Conservation (phyloP, 805 yeast genomes). For the Monosporozyma yasuniensis region DNA sequence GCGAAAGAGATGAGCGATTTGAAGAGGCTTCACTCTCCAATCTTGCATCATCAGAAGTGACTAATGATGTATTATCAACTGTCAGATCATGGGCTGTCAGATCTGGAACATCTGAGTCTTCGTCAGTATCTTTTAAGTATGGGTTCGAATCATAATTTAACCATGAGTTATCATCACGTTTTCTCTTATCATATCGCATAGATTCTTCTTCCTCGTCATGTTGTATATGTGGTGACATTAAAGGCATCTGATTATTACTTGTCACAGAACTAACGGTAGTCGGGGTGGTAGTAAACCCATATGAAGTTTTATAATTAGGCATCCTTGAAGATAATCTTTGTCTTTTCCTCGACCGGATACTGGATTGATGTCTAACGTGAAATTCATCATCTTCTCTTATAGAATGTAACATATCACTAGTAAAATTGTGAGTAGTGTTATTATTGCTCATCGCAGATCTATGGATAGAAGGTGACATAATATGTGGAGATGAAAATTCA, state of each 20-base stretch:
- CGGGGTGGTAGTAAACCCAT: not conserved
- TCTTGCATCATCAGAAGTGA: slow-evolving; percentile 28
- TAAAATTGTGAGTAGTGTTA: not conserved
- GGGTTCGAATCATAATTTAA: slow-evolving; percentile 5
- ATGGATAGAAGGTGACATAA: slow-evolving; percentile 6
- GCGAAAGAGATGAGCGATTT: not conserved
- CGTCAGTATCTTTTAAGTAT: slow-evolving; percentile 21
- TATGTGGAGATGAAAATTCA: slow-evolving; percentile 8
- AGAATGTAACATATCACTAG: not conserved
- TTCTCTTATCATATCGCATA: not conserved
- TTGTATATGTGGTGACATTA: not conserved
- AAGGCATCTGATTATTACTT: not conserved
- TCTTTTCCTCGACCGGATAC: not conserved
- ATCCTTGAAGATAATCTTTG: not conserved
- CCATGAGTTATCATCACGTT: not conserved
- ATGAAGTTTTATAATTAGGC: not conserved
- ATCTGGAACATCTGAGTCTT: slow-evolving; percentile 37
- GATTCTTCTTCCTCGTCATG: not conserved
- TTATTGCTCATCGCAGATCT: not conserved
- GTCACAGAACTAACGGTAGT: not conserved
- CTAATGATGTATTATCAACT: slow-evolving; percentile 22
- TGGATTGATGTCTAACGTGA: not conserved
- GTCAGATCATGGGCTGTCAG: slow-evolving; percentile 58
- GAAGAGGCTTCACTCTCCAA: slow-evolving; percentile 23
- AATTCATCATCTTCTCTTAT: slow-evolving; percentile 2